Evolutionary conservation across 2,329 filamentous ascomycete species (phyloP).

Genomic region (Ceratocystis eucalypticola): DNA sequence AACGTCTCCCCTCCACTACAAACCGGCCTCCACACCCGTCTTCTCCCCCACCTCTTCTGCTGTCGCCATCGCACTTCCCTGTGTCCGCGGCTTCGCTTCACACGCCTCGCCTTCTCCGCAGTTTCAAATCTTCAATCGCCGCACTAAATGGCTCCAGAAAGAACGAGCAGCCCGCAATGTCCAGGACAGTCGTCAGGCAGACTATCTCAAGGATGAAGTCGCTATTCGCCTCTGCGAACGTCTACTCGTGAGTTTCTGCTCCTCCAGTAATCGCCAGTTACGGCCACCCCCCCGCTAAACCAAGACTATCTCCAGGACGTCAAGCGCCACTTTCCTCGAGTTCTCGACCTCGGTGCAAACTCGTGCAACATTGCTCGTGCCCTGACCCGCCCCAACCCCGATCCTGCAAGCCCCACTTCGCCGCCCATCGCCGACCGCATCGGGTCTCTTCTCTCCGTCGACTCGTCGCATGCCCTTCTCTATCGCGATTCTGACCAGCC

Average conservation of each 20-base stretch:
- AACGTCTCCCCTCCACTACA: background rate
- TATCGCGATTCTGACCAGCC: conserved; percentile 63
- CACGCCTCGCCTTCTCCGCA: conserved; percentile 24
- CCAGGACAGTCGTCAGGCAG: conserved; percentile 62
- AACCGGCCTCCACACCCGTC: background rate
- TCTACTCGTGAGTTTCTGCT: conserved; percentile 46
- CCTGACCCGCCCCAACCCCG: conserved; percentile 56
- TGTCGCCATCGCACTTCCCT: background rate
- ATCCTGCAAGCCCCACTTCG: conserved; percentile 42
- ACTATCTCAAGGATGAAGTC: conserved; percentile 90
- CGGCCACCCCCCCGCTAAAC: background rate
- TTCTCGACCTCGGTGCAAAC: conserved; percentile 88
- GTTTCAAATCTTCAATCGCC: conserved; percentile 82
- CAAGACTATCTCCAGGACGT: conserved; percentile 52
- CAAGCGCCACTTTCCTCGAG: conserved; percentile 70
- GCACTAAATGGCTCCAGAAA: conserved; percentile 80
- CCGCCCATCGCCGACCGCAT: conserved; percentile 60
- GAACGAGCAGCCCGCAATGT: conserved; percentile 64
- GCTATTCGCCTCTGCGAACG: conserved; percentile 73
- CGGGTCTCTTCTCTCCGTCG: conserved; percentile 61
- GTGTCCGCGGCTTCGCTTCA: conserved; percentile 11
- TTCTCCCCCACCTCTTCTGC: background rate
- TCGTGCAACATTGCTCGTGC: conserved; percentile 86
- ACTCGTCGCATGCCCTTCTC: conserved; percentile 64
- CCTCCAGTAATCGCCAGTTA: background rate